Percentiles rank a stretch among this genome's conserved stretches.
Conservation (phyloP, 176 grass and related monocot species). For the Cymbopogon citratus region DNA sequence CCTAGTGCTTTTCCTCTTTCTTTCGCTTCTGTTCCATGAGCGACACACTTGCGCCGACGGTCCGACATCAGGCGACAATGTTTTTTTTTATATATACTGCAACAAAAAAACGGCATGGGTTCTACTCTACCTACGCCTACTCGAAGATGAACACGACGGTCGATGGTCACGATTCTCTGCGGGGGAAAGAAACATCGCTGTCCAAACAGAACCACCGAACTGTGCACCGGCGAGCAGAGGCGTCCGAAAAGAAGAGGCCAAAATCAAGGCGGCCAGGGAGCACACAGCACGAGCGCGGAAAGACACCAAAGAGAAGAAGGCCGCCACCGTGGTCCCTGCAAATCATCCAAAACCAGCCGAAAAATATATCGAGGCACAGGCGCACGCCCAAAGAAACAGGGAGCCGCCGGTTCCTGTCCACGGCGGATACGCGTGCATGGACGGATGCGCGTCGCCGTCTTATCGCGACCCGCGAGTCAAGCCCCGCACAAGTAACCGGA, state of each 20-base stretch:
- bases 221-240: background rate
- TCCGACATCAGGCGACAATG: background rate
- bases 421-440: constrained; percentile 18
- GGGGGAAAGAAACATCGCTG: background rate
- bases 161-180: background rate
- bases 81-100: background rate
- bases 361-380: too few species aligned
- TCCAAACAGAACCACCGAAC: background rate
- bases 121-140: background rate
- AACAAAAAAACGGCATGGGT: background rate
- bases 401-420: constrained; percentile 6
- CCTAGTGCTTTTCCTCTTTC: background rate
- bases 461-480: constrained; percentile 27
- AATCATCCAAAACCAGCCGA: background rate
- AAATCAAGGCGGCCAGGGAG: background rate
- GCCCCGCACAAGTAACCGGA: background rate
- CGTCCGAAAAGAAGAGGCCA: background rate
- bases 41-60: background rate
- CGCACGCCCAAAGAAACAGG: background rate
- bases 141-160: background rate
- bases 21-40: background rate
- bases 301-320: background rate
- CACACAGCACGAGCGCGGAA: background rate
- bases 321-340: background rate
- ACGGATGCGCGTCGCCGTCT: constrained; percentile 39